Base-by-base conservation (phyloP, 2,329 filamentous ascomycete genomes). In the Exophiala bonariae region DNA sequence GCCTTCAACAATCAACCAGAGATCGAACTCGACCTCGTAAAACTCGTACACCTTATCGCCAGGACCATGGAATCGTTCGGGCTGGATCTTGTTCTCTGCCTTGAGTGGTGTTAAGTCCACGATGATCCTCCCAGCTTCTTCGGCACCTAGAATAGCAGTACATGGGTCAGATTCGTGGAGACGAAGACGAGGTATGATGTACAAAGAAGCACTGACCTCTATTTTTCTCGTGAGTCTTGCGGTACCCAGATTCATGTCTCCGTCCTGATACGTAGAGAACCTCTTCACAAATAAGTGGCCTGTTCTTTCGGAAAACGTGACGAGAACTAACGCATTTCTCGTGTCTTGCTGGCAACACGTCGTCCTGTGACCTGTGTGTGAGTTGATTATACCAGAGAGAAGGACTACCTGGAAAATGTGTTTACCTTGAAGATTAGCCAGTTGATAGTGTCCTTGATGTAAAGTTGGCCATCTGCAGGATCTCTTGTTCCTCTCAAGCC, bases 71-170 rank as follows among this genome's bases (percentile, higher is more conserved):
- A 42, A 35, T 5, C 37, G 41, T 9, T 50, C 42, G 0, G 56
- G 57, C 35, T 48, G 33, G 28, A 61, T 50, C 28, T 59, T 14
- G n/a, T n/a, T n/a, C n/a, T n/a, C n/a, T 1, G 49, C 44, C 20
- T 58, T 58, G 10, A 63, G 56, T 26, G 56, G 54, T 7, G 58
- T 62, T 40, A 64, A 57, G 41, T 64, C 61, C 3, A 57, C 55
- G n/a, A 57, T 18, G 22, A 64, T 62, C 18, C 43, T 51, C 4
- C 61, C 61, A 17, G 56, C 50, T 22, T 49, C 41, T 38, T 63
- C 50, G 9, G 52, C 48, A 9, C 57, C 57, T 61, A 34, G 7
- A n/a, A n/a, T n/a, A n/a, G n/a, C n/a, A n/a, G n/a, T n/a, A n/a
- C n/a, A n/a, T n/a, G n/a, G n/a, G n/a, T n/a, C n/a, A n/a, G n/a